Conservation (phyloP, 805 yeast species). For the Maudiozyma bulderi region DNA sequence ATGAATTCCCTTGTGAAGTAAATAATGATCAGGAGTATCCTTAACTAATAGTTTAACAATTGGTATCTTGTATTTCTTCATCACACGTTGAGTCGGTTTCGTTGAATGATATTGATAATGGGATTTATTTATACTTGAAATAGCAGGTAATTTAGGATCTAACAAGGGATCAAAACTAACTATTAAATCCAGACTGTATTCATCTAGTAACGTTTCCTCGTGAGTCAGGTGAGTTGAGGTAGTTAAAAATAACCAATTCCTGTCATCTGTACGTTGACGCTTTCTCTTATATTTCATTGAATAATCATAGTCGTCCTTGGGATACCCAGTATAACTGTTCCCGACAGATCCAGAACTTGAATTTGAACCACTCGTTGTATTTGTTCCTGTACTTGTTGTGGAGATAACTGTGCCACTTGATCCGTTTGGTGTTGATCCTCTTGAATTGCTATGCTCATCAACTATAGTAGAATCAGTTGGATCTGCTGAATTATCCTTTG, state of each 20-base stretch:
- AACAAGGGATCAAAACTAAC: conserved; percentile 41
- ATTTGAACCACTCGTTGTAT: neutral
- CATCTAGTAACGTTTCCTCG: conserved; percentile 25
- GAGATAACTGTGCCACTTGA: neutral
- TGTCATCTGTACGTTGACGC: conserved; percentile 9
- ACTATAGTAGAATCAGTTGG: neutral
- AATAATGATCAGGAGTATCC: conserved; percentile 39
- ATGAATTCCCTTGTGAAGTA: conserved; percentile 13
- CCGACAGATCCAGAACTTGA: conserved; percentile 1
- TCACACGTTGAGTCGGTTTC: conserved; percentile 3
- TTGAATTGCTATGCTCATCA: neutral
- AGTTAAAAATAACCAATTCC: conserved; percentile 34
- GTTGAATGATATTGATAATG: conserved; percentile 1
- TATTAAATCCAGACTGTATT: conserved; percentile 34
- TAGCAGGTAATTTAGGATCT: conserved; percentile 25
- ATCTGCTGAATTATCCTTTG: neutral
- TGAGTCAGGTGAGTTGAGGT: conserved; percentile 37
- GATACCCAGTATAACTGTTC: conserved; percentile 13
- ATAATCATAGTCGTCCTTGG: conserved; percentile 24
- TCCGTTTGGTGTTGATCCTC: neutral
- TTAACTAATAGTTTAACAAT: conserved; percentile 37
- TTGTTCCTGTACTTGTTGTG: neutral
- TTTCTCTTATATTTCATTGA: conserved; percentile 10
- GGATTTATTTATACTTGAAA: conserved; percentile 18
- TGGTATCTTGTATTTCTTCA: conserved; percentile 26